phyloP scores from a whole-genome alignment of 75 land plant genomes.

The Pinus albicaulis region DNA sequence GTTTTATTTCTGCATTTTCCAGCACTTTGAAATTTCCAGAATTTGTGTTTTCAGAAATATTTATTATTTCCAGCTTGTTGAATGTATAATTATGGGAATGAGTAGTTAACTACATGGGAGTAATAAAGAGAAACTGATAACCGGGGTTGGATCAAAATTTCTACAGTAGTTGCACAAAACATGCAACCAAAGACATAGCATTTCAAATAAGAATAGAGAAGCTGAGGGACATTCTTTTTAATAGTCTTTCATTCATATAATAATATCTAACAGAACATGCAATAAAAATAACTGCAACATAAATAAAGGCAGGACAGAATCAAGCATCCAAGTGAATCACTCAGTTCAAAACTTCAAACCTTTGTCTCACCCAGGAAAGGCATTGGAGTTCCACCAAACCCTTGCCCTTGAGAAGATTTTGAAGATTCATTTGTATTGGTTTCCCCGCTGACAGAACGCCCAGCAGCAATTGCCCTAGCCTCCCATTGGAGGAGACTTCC shows the following conservation, averaged over 20 bases:
- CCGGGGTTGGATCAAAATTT: too few relatives aligned
- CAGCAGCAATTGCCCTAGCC: constrained; percentile 67
- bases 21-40: too few relatives aligned
- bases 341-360: constrained; percentile 42
- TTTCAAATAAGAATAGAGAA: too few relatives aligned
- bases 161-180: background rate
- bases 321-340: background rate
- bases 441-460: constrained; percentile 39
- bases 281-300: background rate
- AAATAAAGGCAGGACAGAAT: background rate
- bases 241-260: background rate
- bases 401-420: constrained; percentile 69
- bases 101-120: too few relatives aligned
- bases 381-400: constrained; percentile 80
- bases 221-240: background rate
- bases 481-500: constrained; percentile 87
- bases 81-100: too few relatives aligned
- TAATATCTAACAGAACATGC: background rate
- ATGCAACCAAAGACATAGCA: background rate
- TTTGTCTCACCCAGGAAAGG: constrained; percentile 90
- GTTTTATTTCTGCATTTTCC: too few relatives aligned
- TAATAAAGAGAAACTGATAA: too few relatives aligned
- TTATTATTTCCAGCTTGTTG: too few relatives aligned
- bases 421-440: constrained; percentile 41
- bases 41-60: too few relatives aligned